Percentiles rank a stretch among this genome's conserved stretches.
phyloP scores from a whole-genome alignment of 2,329 filamentous ascomycete genomes.

The Huntiella decipiens region DNA sequence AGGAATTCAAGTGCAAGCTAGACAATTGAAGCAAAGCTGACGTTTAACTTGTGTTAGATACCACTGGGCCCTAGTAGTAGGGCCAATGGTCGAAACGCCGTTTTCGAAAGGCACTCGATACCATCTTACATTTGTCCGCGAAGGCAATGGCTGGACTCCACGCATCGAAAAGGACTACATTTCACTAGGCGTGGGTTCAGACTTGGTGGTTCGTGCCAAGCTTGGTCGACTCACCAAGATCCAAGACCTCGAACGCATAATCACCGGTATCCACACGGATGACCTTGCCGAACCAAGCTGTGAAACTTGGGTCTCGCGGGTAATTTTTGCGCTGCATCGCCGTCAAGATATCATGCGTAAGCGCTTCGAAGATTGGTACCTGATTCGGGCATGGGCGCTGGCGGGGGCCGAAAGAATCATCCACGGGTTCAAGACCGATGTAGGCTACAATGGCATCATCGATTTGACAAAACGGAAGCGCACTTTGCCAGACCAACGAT shows the following conservation, averaged over 20 bases:
- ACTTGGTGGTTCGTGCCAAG: conserved; percentile 6
- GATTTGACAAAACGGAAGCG: conserved; percentile 7
- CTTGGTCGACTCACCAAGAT: conserved; percentile 6
- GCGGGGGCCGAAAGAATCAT: conserved; percentile 5
- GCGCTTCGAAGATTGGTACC: conserved; percentile 6
- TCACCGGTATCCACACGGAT: conserved; percentile 4
- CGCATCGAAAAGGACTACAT: conserved; percentile 10
- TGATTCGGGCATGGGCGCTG: conserved; percentile 7
- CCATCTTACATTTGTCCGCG: conserved; percentile 4
- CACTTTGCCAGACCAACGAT: conserved; percentile 6
- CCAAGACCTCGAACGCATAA: conserved; percentile 9
- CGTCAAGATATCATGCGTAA: conserved; percentile 2
- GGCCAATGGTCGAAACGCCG: conserved; percentile 8
- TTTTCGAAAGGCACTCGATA: conserved; percentile 10
- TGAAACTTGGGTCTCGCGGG: conserved; percentile 9
- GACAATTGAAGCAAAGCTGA: neutral
- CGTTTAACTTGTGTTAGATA: conserved; percentile 1
- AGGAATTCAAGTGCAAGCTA: neutral
- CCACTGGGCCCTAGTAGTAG: conserved; percentile 9
- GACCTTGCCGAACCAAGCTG: conserved; percentile 7
- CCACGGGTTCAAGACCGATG: conserved; percentile 4
- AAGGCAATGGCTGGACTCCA: conserved; percentile 3
- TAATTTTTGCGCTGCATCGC: conserved; percentile 5
- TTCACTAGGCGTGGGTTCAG: conserved; percentile 8
- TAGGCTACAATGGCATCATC: conserved; percentile 9